Evolutionary conservation across 2,329 filamentous ascomycete genomes (phyloP), one percentile per base, ranked within the genome.

Genomic region (Gaeumannomyces tritici): DNA sequence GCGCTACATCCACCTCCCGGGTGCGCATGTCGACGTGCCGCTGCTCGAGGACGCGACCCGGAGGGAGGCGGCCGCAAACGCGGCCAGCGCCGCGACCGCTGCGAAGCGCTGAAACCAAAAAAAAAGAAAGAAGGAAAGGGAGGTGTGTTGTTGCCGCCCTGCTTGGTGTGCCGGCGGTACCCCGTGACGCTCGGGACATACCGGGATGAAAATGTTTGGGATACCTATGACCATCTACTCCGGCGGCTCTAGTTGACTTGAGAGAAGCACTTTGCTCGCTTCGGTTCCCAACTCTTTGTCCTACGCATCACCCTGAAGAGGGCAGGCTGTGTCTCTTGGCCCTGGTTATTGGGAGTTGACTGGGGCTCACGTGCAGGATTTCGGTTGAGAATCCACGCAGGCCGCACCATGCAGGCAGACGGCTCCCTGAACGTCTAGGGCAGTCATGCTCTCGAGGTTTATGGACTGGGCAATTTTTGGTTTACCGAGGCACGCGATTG

Each of bases 21-120:
- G 88, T 9, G 83, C 81, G 31, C 89, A 90, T 56, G 92, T 97
- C 54, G 93, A 97, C 72, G 89, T 92, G 29, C 89, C 90, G 42
- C 76, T 97, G 65, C 77, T 97, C 65, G 93, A 97, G 78, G 93
- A 97, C 78, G 93, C 93, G 26, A 96, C 91, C 64, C 85, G 91
- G 74, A 87, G 91, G 86, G 83, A 86, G 75, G 83, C 83, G 24
- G 82, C 55, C 81, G 82, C 42, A 6, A 51, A 51, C 42, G 42
- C 42, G 42, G 11, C 21, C 62, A 82, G 84, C 67, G 79, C 82
- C 61, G 79, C 79, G 24, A 85, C 85, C 74, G 80, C 79, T 71
- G 42, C 59, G 18, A 60, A 60, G 59, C 59, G 59, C 13, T 60
- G 47, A 75, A 66, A 27, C 35, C 18, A n/a, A 28, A 31, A 11